Evolutionary conservation across 75 land plant genomes (phyloP), one percentile per base, ranked within the genome.

Genomic region (Cryptomeria japonica): DNA sequence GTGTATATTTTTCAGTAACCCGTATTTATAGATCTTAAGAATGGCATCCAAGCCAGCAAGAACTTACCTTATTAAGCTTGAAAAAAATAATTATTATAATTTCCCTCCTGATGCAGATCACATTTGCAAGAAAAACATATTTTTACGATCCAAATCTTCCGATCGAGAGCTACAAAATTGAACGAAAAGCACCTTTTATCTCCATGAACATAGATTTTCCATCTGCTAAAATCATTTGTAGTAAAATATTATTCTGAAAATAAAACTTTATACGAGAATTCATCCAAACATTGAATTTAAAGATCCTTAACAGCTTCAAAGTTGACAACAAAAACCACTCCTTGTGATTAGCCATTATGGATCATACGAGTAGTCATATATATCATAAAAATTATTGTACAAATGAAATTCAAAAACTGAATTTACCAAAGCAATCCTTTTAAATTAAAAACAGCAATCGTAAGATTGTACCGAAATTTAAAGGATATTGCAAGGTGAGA

Each of bases 401-500:
- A 75, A 34, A 31, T 75, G 5, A 75, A 75, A 31, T 34, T 75
- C 13, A 34, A 75, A 0, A 31, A 7, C 2, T 2, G 37, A 75
- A 32, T 75, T 32, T 32, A 75, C 8, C 16, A 10, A 75, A 75
- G 32, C 77, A 75, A 32, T 75, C 10, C 12, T 10, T 58, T 58
- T 32, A 25, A 64, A 25, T 0, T 25, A 6, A 5, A 64, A 64
- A 51, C 28, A 25, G 7, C 25, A 7, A 19, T 58, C 28, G 70
- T 28, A 25, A 0, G 31, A 64, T 12, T 28, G 64, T n/a, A 36
- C 10, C 22, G 25, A 41, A 86, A 36, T 61, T 25, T 36, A 84
- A 93, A 96, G 97, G 97, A 97, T 97, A 96, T 96, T 77, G 32
- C 9, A 97, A 28, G 42, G 90, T 93, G 44, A 96, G 93, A 56